Evolutionary conservation across 1,284 basidiomycete genomes (phyloP), one percentile per base, ranked within the genome.

Genomic region (Pyrrhoderma noxium): DNA sequence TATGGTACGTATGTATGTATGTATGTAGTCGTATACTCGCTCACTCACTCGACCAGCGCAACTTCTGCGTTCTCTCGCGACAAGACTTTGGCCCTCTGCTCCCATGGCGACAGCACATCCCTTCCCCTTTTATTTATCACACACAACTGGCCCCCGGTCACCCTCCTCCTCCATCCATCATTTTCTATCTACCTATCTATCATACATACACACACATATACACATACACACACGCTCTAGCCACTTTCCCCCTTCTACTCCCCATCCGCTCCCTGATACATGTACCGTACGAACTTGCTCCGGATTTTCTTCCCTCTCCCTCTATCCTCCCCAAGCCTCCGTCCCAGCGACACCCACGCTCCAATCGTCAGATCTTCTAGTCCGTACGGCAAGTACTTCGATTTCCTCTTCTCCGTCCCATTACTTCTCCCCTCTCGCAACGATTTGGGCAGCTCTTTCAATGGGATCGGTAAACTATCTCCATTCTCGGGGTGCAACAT

Each of bases 331-430:
- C 77, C 82, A 56, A 93, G 64, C 60, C 72, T 67, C 57, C 80
- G 76, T 54, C 78, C 91, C 45, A 94, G 72, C 60, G 72, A 72
- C 56, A 90, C 68, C 81, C 89, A 93, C 54, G 82, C 82, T 53
- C 73, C 70, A 38, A 95, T 80, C 52, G 91, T 95, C 71, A 91
- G 70, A 64, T 88, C 88, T 51, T 59, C 63, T 76, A 90, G 69
- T 58, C 63, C 69, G 68, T 85, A 94, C 54, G 84, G 88, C 59
- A 79, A 81, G 58, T 78, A 83, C 66, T 72, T 76, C 59, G 74
- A 76, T 34, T 43, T 41, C 67, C 67, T 70, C 31, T 49, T 35
- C 47, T n/a, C 54, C 58, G 57, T 66, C 57, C 58, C 63, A 35
- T 64, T 70, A 31, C 27, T 11, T 5, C 11, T 11, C 55, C 65